phyloP scores from a whole-genome alignment of 192 early-diverging fungal genomes.

The Backusella tarrabulga region DNA sequence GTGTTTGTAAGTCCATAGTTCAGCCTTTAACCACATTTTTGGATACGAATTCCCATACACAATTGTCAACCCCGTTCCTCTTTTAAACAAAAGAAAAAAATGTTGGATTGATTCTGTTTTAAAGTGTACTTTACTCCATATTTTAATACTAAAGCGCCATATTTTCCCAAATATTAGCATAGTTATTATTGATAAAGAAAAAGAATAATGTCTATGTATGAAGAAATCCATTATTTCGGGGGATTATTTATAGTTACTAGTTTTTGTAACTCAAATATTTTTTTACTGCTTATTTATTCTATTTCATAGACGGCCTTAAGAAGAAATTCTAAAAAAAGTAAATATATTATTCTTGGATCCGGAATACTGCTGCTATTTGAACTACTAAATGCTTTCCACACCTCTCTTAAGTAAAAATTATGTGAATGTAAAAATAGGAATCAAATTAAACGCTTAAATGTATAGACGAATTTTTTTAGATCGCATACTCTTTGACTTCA shows the following conservation, averaged over 20 bases:
- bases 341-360: neutral
- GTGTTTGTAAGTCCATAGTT: neutral
- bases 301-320: neutral
- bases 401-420: neutral
- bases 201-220: neutral
- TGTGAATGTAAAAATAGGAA: neutral
- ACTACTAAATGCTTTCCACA: neutral
- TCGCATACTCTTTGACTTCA: neutral
- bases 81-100: neutral
- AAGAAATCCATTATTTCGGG: neutral
- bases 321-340: neutral
- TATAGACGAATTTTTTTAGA: neutral
- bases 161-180: neutral
- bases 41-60: neutral
- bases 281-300: neutral
- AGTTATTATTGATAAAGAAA: neutral
- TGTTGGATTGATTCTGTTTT: neutral
- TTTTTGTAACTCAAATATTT: neutral
- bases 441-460: neutral
- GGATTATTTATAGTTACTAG: neutral
- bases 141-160: neutral
- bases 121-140: neutral
- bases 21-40: neutral
- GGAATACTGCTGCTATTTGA: neutral
- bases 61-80: neutral